Evolutionary conservation across 768 basidiomycete genomes (phyloP), one percentile per base, ranked within the genome.

Genomic region (Suillus placidus): DNA sequence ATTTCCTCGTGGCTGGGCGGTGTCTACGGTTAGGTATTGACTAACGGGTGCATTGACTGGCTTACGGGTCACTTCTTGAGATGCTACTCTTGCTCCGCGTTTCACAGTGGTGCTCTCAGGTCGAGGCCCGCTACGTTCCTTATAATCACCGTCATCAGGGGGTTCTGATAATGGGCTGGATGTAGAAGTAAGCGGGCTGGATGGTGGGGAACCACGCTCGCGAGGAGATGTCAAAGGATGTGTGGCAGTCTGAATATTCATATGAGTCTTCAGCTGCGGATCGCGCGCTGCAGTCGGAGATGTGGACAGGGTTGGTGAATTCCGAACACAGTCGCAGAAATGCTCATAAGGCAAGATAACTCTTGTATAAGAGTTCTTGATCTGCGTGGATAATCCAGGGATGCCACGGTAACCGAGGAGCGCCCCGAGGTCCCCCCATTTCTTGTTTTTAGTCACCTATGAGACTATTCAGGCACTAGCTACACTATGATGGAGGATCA

Each of bases 301-400:
- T 45, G 78, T 75, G 18, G 83, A 81, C 61, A 83, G 68, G 14
- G 76, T 73, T 26, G 90, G 86, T 37, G 88, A 88, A 71, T 86
- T 89, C 66, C 87, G 85, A 54, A 89, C 92, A 58, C 88, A 86
- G 57, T 90, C 87, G 64, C 88, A 90, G 76, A 94, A 98, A 71
- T 93, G 87, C 72, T 99, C 97, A 72, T 94, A 99, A n/a, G 97
- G 97, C 52, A 95, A 85, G 70, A 99, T 93, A 73, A 99, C 93
- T 63, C 91, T 88, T 65, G 84, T 85, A 77, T 97, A 99, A 6
- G 95, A 93, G 71, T 87, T 89, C 81, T 93, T 94, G 76, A 99
- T 87, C 73, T 95, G 92, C 1, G 91, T 89, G 18, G 91, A 92
- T 66, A 96, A 84, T 60, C 92, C 92, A 40, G 89, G 90, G 45